Base-by-base conservation (phyloP, 805 yeast species). In the Ogataea siamensis region DNA sequence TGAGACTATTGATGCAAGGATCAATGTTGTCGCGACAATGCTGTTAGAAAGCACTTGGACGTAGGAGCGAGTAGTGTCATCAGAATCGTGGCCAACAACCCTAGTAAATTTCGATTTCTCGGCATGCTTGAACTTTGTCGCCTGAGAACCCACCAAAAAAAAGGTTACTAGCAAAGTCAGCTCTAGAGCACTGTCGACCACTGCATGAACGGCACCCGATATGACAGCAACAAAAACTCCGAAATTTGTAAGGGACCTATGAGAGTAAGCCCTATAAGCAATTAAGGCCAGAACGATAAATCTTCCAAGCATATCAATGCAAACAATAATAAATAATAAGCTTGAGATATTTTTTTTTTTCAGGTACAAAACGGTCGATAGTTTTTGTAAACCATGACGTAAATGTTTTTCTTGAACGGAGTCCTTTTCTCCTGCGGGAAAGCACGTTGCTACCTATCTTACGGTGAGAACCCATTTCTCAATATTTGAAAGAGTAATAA, bases 351-450 rank as follows among this genome's bases (percentile, higher is more conserved):
- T 27, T 27, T 16, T 12, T 22, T 12, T n/a, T 9, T 12, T 18
- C n/a, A 15, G 16, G 10, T 11, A 15, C 18, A 9, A 27, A n/a
- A n/a, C n/a, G n/a, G n/a, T n/a, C 18, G 13, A 14, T 27, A 12
- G 10, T 27, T 14, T 14, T 27, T 5, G 7, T 3, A 14, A 18
- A 11, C 29, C 29, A 27, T 27, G 29, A 27, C 29, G 29, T 27
- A 27, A 9, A 22, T 32, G 34, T 9, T 5, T 11, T 10, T 23
- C 17, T 32, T 22, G 21, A 32, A 32, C 27, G 34, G 23, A 28
- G 25, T 13, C n/a, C 34, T 15, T n/a, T 14, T 14, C 19, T 22
- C 5, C 23, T n/a, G n/a, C n/a, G n/a, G n/a, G n/a, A n/a, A n/a
- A n/a, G n/a, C n/a, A n/a, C n/a, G n/a, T n/a, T n/a, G n/a, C n/a